Evolutionary conservation across 2,329 filamentous ascomycete species (phyloP).

Genomic region (Fusarium anguioides): DNA sequence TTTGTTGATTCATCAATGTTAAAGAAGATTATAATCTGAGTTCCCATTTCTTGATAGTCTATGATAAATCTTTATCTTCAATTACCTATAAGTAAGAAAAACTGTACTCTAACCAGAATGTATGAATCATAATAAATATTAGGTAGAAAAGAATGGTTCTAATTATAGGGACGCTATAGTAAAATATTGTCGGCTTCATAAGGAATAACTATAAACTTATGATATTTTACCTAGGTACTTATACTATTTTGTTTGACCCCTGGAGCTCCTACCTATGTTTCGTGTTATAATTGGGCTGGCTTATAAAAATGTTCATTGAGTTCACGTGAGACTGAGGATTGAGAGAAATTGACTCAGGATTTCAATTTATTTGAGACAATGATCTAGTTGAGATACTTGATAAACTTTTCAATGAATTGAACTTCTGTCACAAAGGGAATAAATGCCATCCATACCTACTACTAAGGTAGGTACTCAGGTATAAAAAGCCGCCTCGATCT

Average conservation of each 20-base stretch:
- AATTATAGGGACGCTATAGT: no score
- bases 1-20: conserved; percentile 6
- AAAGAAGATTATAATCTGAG: not conserved
- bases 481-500: not conserved
- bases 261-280: not conserved
- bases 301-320: not conserved
- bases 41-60: not conserved
- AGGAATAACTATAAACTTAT: no score
- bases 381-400: not conserved
- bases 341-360: not conserved
- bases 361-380: not conserved
- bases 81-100: no score
- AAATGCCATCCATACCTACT: no score
- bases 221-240: no score
- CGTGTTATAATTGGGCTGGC: not conserved
- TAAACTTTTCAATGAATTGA: not conserved
- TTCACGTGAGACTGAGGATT: not conserved
- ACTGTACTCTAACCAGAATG: no score
- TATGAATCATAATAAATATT: no score
- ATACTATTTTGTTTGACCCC: no score
- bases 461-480: no score
- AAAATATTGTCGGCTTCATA: no score
- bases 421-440: not conserved
- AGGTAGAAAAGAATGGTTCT: no score
- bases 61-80: not conserved